phyloP scores from a whole-genome alignment of 2,329 filamentous ascomycete species.

The Pyricularia sp. region DNA sequence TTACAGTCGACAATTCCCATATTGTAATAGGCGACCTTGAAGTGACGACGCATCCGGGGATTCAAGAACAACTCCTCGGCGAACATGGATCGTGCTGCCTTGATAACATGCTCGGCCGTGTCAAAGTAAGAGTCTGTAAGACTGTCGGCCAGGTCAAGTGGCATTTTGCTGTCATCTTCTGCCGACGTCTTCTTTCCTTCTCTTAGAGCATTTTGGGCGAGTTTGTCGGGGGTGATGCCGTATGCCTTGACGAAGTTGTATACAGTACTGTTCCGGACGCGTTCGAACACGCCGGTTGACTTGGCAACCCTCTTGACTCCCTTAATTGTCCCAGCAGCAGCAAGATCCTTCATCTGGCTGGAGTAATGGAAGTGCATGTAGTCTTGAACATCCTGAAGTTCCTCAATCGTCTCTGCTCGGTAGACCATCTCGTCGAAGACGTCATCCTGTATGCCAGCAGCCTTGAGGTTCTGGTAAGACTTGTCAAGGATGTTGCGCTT shows the following conservation, averaged over 20 bases:
- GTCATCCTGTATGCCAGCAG: slow-evolving; percentile 50
- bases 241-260: slow-evolving; percentile 79
- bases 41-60: slow-evolving; percentile 77
- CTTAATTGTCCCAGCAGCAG: slow-evolving; percentile 49
- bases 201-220: slow-evolving; percentile 75
- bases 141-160: slow-evolving; percentile 76
- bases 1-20: slow-evolving; percentile 75
- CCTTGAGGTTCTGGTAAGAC: slow-evolving; percentile 61
- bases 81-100: slow-evolving; percentile 74
- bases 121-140: slow-evolving; percentile 60
- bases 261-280: slow-evolving; percentile 65
- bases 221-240: slow-evolving; percentile 76
- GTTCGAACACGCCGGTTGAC: slow-evolving; percentile 63
- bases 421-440: slow-evolving; percentile 75
- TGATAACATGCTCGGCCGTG: slow-evolving; percentile 62
- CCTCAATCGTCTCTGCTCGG: slow-evolving; percentile 75
- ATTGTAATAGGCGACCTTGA: slow-evolving; percentile 72
- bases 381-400: slow-evolving; percentile 91
- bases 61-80: slow-evolving; percentile 81
- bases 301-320: slow-evolving; percentile 67
- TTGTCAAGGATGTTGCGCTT: slow-evolving; percentile 78
- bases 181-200: slow-evolving; percentile 68
- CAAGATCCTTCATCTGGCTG: slow-evolving; percentile 67
- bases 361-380: slow-evolving; percentile 93
- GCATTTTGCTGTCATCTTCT: slow-evolving; percentile 68